These are phyloP conservation scores for Comarum palustre DNA, from an alignment of 306 rosid species.

Conservation along the genomic window DNA sequence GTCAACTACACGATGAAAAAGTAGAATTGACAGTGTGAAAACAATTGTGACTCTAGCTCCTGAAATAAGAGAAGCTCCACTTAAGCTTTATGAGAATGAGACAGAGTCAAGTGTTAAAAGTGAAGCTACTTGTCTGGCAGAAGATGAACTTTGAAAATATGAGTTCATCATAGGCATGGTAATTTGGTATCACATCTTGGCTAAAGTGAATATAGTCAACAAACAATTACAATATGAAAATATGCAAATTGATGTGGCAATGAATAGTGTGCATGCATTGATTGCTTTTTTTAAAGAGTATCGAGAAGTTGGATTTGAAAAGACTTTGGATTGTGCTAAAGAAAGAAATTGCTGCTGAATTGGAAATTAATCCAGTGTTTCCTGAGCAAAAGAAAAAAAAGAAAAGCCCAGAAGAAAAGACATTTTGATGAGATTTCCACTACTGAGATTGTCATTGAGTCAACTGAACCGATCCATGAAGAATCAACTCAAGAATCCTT, in stretches of 20 bases:
- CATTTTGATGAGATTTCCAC: neutral
- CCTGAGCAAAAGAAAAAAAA: neutral
- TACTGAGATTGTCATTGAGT: too few species aligned
- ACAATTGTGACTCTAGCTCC: too few species aligned
- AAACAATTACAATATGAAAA: neutral
- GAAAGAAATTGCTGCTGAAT: constrained; percentile 9
- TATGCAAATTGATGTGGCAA: neutral
- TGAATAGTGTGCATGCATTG: neutral
- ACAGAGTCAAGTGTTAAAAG: too few species aligned
- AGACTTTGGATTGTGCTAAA: neutral
- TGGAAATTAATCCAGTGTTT: constrained; percentile 6
- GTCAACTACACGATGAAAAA: too few species aligned
- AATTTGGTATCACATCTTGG: too few species aligned
- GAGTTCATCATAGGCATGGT: too few species aligned
- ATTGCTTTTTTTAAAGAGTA: neutral
- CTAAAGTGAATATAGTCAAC: neutral
- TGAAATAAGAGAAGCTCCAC: too few species aligned
- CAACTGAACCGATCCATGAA: neutral
- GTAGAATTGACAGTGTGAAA: too few species aligned
- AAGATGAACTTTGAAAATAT: too few species aligned
- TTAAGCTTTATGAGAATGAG: too few species aligned
- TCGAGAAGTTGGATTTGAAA: neutral
- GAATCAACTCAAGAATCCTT: neutral
- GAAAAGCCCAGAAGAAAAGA: neutral
- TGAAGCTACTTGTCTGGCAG: too few species aligned